Evolutionary conservation across 768 basidiomycete species (phyloP), one percentile per base, ranked within the genome.

Genomic region (Strobilomyces dryophilus): DNA sequence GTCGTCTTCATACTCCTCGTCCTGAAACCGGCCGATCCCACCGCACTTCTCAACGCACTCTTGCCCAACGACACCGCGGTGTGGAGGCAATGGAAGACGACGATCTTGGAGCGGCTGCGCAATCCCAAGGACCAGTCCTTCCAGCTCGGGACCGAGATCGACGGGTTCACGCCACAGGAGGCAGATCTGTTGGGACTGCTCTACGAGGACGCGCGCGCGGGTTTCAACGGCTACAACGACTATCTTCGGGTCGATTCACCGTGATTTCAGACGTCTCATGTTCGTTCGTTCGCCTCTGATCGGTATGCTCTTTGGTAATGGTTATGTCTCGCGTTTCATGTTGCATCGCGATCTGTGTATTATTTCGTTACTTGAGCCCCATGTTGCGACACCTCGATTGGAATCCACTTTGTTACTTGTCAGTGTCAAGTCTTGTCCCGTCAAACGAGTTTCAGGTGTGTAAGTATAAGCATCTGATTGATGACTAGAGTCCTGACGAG

Each of bases 171-270:
- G 6, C 31, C 54, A 14, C 45, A 52, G 15, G 60, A 61, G 26
- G 40, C 44, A 8, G 43, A 50, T 20, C 27, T 61, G 32, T 41
- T 61, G 27, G 21, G 32, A 17, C 2, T 45, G 21, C 57, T 62
- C 24, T 54, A 47, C 21, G 57, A 43, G 1, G 61, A 62, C 3
- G 61, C 61, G 6, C 54, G 26, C 17, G 43, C 57, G 12, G 61
- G 51, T 3, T 56, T 51, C 27, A 34, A 52, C 15, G 61, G 61
- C 0, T 62, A 62, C 48, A 52, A 11, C 18, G 54, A 59, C 14
- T 52, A 59, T 49, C 40, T 62, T 15, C 35, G 17, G 6, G 35
- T 36, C 36, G 44, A 47, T 20, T 35, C 35, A 0, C n/a, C 52
- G 3, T 62, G 39, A 61, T 47, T 1, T 5, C 26, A 36, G 35